A percentile compares a stretch with the other conserved stretches of the same genome.
Evolutionary conservation across 2,329 filamentous ascomycete species (phyloP).

Genomic region (Fusarium austroafricanum): DNA sequence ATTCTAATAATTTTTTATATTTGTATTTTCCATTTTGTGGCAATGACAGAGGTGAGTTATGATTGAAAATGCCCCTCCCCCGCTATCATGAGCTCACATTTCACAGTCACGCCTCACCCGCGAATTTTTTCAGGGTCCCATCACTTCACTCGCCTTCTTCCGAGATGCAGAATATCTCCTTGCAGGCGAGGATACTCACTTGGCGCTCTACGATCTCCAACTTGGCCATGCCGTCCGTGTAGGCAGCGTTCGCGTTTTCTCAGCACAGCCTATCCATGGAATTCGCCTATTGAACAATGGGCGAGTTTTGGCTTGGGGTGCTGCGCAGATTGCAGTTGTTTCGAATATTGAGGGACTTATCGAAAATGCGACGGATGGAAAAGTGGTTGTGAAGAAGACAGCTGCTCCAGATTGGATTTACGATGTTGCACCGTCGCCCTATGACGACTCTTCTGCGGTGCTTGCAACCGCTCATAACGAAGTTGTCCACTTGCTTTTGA

Average conservation of each 20-base stretch:
- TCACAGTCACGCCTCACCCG: slow-evolving; percentile 40
- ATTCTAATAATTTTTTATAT: background rate
- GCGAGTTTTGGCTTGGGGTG: slow-evolving; percentile 76
- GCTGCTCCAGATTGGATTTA: slow-evolving; percentile 81
- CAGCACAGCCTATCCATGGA: slow-evolving; percentile 79
- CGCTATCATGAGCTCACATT: slow-evolving; percentile 38
- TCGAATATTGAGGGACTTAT: slow-evolving; percentile 44
- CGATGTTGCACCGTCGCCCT: slow-evolving; percentile 68
- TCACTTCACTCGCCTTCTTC: slow-evolving; percentile 70
- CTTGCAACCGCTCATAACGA: slow-evolving; percentile 91
- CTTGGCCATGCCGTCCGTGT: slow-evolving; percentile 50
- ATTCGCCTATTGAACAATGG: slow-evolving; percentile 60
- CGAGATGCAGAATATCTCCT: slow-evolving; percentile 58
- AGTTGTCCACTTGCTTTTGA: slow-evolving; percentile 64
- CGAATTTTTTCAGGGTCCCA: slow-evolving; percentile 62
- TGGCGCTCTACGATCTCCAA: slow-evolving; percentile 64
- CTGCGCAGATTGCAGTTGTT: slow-evolving; percentile 62
- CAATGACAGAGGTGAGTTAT: slow-evolving; percentile 35
- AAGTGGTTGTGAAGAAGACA: slow-evolving; percentile 51
- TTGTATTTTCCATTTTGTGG: background rate
- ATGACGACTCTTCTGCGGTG: slow-evolving; percentile 59
- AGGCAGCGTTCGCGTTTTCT: slow-evolving; percentile 66
- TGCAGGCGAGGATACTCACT: slow-evolving; percentile 69
- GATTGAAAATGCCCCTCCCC: slow-evolving; percentile 43
- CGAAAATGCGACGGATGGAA: slow-evolving; percentile 36